phyloP scores from a whole-genome alignment of 306 rosid species.

The Acmispon strigosus region DNA sequence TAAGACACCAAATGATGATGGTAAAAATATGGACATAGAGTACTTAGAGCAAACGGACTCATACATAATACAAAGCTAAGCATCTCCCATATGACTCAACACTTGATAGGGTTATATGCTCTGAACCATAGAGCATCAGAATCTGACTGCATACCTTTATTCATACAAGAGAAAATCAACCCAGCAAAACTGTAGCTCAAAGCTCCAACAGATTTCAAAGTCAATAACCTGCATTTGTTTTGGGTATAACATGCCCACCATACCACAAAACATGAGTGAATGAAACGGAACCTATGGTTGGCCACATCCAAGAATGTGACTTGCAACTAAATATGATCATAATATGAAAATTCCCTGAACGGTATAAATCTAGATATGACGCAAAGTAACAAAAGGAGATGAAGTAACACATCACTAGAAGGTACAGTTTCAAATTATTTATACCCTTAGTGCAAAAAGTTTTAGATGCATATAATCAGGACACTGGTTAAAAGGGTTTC shows the following conservation, averaged over 20 bases:
- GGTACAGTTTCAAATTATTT: slow-evolving; percentile 7
- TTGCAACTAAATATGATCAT: slow-evolving; percentile 14
- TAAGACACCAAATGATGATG: slow-evolving; percentile 49
- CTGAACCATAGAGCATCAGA: slow-evolving; percentile 44
- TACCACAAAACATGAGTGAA: slow-evolving; percentile 53
- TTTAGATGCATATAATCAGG: slow-evolving; percentile 12
- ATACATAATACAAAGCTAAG: slow-evolving; percentile 27
- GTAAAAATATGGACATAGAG: slow-evolving; percentile 33
- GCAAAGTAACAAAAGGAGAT: not conserved
- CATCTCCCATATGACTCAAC: slow-evolving; percentile 29
- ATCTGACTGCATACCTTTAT: slow-evolving; percentile 76
- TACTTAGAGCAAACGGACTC: slow-evolving; percentile 19
- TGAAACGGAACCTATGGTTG: slow-evolving; percentile 41
- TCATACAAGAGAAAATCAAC: slow-evolving; percentile 67
- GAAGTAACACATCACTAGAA: slow-evolving; percentile 3
- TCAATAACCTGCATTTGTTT: slow-evolving; percentile 71
- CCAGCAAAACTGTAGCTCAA: slow-evolving; percentile 63
- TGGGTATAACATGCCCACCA: slow-evolving; percentile 70
- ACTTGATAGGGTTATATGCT: slow-evolving; percentile 36
- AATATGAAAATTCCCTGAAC: slow-evolving; percentile 15
- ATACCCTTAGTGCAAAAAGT: not conserved
- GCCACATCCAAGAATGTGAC: slow-evolving; percentile 36
- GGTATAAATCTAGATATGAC: slow-evolving; percentile 15
- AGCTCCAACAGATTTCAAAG: slow-evolving; percentile 77
- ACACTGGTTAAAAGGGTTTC: slow-evolving; percentile 11